Evolutionary conservation across 768 basidiomycete genomes (phyloP), one percentile per base, ranked within the genome.

Genomic region (Russula abietina): DNA sequence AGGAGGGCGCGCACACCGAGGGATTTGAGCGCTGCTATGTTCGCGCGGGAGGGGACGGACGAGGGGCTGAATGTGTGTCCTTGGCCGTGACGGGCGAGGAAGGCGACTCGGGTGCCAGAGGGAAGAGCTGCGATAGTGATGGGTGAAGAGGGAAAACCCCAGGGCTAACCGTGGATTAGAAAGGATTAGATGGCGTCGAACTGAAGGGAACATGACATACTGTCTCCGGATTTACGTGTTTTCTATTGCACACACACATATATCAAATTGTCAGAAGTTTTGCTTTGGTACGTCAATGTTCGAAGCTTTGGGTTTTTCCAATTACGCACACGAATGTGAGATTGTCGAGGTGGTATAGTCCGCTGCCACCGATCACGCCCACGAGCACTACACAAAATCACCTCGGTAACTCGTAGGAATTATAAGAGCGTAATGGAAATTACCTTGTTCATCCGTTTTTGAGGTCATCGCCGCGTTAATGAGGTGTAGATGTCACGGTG

Each of bases 11-110:
- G 83, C 9, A 93, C 90, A 46, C 96, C 96, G 68, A 98, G 80
- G 46, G 85, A 87, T 75, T 98, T 98, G 71, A 98, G 81, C 0
- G 95, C 96, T 32, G 95, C 89, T 70, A 98, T 93, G 80, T 98
- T 99, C 66, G 96, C 96, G 56, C 91, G 86, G 0, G 80, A 75
- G 52, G 94, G 94, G 9, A 98, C 89, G 38, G 81, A 72, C 7
- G 93, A 89, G 2, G 96, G 96, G 17, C 81, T 71, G 74, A 93
- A 83, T 65, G 76, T 80, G 77, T 98, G 96, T 11, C 83, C 81
- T n/a, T 73, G 71, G 16, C 95, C 95, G 72, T 98, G 97, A 11
- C 96, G 86, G 0, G 96, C 88, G 55, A 98, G 75, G 79, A 98
- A 99, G 56, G 96, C 96, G 66, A 98, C 76, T 51, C 79, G 80